Evolutionary conservation across 2,329 filamentous ascomycete genomes (phyloP).

Genomic region (Torrubiellomyces zombiae): DNA sequence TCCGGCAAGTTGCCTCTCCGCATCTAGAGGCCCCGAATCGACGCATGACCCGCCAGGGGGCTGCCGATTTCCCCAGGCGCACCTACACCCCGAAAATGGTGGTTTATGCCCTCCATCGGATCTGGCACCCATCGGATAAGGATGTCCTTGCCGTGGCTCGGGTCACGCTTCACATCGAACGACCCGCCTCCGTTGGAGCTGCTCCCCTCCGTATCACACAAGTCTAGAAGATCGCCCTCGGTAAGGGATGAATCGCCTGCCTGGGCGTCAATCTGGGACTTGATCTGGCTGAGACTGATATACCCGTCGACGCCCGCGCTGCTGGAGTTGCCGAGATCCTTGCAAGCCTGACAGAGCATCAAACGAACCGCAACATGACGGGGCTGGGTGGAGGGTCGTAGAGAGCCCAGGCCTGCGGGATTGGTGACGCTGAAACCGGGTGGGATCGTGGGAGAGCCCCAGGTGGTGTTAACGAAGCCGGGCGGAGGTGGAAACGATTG

Average conservation of each 20-base stretch:
- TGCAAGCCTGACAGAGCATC: conserved; percentile 65
- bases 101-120: conserved; percentile 22
- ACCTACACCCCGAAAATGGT: conserved; percentile 28
- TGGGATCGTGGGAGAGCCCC: conserved; percentile 17
- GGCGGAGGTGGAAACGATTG: conserved; percentile 26
- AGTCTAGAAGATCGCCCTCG: conserved; percentile 56
- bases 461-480: conserved; percentile 25
- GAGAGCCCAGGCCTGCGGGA: conserved; percentile 13
- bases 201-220: conserved; percentile 85
- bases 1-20: conserved; percentile 8
- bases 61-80: conserved; percentile 56
- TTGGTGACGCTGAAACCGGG: conserved; percentile 18
- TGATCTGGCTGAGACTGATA: conserved; percentile 50
- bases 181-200: conserved; percentile 75
- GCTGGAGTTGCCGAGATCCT: conserved; percentile 29
- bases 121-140: conserved; percentile 40
- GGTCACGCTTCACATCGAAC: conserved; percentile 50
- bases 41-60: conserved; percentile 32
- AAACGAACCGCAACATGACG: conserved; percentile 54
- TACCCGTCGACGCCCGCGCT: conserved; percentile 41
- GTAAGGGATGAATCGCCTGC: conserved; percentile 18
- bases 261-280: conserved; percentile 47
- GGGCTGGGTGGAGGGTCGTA: conserved; percentile 29
- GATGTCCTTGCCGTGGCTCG: conserved; percentile 17
- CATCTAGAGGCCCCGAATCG: conserved; percentile 20